Percentiles rank a stretch among this genome's conserved stretches.
phyloP scores from a whole-genome alignment of 768 basidiomycete species.

The Candolleomyces eurysporus region DNA sequence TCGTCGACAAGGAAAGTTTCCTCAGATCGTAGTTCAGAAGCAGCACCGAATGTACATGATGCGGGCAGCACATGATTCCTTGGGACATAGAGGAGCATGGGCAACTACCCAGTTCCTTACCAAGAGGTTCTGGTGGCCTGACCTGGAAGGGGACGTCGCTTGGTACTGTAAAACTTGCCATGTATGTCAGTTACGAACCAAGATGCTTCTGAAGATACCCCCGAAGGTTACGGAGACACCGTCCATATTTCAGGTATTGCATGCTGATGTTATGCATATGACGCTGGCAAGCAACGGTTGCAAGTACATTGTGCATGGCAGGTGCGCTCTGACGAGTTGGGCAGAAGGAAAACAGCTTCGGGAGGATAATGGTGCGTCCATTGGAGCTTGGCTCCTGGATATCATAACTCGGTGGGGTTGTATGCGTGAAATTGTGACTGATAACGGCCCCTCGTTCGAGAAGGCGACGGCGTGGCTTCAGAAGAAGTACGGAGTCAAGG shows the following conservation, averaged over 20 bases:
- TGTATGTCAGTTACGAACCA: conserved; percentile 20
- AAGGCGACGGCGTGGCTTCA: conserved; percentile 16
- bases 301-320: conserved; percentile 22
- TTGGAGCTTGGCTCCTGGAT: conserved; percentile 26
- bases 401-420: conserved; percentile 38
- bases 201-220: conserved; percentile 13
- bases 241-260: conserved; percentile 20
- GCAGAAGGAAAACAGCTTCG: conserved; percentile 19
- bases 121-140: conserved; percentile 28
- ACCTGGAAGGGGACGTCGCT: conserved; percentile 18
- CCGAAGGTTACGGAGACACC: conserved; percentile 18
- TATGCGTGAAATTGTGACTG: conserved; percentile 35
- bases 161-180: conserved; percentile 25
- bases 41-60: conserved; percentile 19
- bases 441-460: conserved; percentile 30
- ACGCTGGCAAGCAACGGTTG: conserved; percentile 13
- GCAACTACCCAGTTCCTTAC: conserved; percentile 14
- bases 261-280: conserved; percentile 24
- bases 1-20: conserved; percentile 4
- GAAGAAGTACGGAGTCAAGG: conserved; percentile 21
- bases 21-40: conserved; percentile 18
- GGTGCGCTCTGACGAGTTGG: conserved; percentile 17
- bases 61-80: conserved; percentile 16
- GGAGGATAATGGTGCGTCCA: conserved; percentile 15
- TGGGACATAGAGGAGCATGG: conserved; percentile 24